Evolutionary conservation across 2,329 filamentous ascomycete species (phyloP), one percentile per base, ranked within the genome.

Genomic region (Cercospora beticola): DNA sequence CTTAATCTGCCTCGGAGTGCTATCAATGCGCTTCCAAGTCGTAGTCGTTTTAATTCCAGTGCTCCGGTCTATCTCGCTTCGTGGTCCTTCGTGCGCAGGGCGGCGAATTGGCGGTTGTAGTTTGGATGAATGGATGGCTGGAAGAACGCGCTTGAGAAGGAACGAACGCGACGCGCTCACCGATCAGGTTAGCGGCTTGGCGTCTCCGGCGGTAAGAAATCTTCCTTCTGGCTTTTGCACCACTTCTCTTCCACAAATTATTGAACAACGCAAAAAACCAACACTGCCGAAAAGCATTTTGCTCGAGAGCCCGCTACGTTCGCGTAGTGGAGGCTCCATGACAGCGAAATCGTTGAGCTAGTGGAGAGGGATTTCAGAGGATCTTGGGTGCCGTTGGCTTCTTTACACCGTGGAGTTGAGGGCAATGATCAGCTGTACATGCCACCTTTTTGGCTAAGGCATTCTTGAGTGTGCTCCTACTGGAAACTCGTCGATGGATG

Each of bases 211-310:
- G 36, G 21, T 57, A 58, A 57, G 31, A 67, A 70, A 70, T 62
- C 62, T 64, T 56, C 61, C 56, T 59, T 23, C 64, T n/a, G 49
- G 12, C 12, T 40, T 40, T n/a, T 46, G 40, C 28, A 61, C 49
- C 58, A 62, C 40, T 66, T 68, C 58, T 70, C 62, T 70, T 72
- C 72, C 66, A 67, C 69, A 73, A 71, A 70, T 69, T 67, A 77
- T 76, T 74, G 78, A 78, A 75, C 79, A 79, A 76, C 76, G 77
- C 78, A 78, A 56, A 79, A 65, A 69, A 74, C 67, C 68, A 77
- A 78, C 78, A 78, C 78, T 76, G 75, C 75, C 76, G 65, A 78
- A 77, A 79, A 79, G 78, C 78, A 79, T 79, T 79, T 78, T 79
- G 77, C 72, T 78, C 75, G 77, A 78, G 76, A 78, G 76, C 74